A percentile compares a stretch with the other conserved stretches of the same genome.
These are phyloP conservation scores for Aspergillus latus DNA, from an alignment of 2,329 filamentous ascomycete genomes.

Conservation along the genomic window DNA sequence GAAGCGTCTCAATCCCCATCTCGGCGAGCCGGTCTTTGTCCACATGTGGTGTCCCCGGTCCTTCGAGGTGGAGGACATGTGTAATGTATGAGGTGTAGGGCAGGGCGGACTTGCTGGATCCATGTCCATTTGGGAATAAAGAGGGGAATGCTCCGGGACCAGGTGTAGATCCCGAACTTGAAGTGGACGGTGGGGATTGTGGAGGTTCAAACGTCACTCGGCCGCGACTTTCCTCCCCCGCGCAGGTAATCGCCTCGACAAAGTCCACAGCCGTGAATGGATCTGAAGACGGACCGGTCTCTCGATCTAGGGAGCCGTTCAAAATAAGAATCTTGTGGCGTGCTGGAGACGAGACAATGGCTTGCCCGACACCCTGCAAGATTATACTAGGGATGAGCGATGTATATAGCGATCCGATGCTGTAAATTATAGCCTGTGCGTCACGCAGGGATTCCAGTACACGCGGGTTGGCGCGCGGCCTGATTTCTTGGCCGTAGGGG, in stretches of 20 bases:
- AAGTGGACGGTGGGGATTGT: slow-evolving; percentile 45
- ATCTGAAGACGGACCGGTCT: slow-evolving; percentile 69
- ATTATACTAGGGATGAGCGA: slow-evolving; percentile 82
- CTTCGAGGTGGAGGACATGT: slow-evolving; percentile 78
- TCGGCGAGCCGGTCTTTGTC: slow-evolving; percentile 62
- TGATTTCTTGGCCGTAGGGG: slow-evolving; percentile 95
- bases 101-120: slow-evolving; percentile 20
- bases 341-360: slow-evolving; percentile 53
- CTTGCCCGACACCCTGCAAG: slow-evolving; percentile 70
- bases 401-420: slow-evolving; percentile 91
- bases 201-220: slow-evolving; percentile 41
- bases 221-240: slow-evolving; percentile 67
- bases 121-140: background rate
- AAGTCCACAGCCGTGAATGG: slow-evolving; percentile 79
- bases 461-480: slow-evolving; percentile 76
- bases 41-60: slow-evolving; percentile 66
- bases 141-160: background rate
- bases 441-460: slow-evolving; percentile 67
- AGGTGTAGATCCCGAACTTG: background rate
- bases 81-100: slow-evolving; percentile 72
- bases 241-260: slow-evolving; percentile 72
- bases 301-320: slow-evolving; percentile 80
- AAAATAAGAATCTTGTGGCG: slow-evolving; percentile 77
- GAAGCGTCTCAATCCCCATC: slow-evolving; percentile 74
- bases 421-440: slow-evolving; percentile 75